Evolutionary conservation across 2,329 filamentous ascomycete genomes (phyloP).

Genomic region (Endoconidiophora polonica): DNA sequence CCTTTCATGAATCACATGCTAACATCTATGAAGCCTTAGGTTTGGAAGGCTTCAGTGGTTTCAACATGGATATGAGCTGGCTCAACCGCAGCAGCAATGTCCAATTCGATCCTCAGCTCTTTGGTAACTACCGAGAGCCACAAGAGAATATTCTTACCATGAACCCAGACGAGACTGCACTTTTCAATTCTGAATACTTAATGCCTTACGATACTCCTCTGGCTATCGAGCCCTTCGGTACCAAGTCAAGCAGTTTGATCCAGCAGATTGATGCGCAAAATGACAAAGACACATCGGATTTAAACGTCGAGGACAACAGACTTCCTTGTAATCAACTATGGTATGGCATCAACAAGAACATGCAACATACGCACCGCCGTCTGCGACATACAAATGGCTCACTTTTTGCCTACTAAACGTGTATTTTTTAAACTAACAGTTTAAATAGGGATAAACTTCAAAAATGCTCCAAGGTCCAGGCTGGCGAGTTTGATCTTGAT

Average conservation of each 20-base stretch:
- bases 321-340: conserved; percentile 12
- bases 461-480: conserved; percentile 71
- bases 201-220: conserved; percentile 59
- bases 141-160: conserved; percentile 61
- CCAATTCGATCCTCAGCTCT: conserved; percentile 79
- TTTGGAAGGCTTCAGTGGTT: conserved; percentile 7
- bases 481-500: conserved; percentile 85
- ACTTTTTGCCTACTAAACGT: not conserved
- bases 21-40: conserved; percentile 11
- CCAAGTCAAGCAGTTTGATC: conserved; percentile 6
- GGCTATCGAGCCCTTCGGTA: conserved; percentile 11
- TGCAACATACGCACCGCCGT: too few species aligned
- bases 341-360: conserved; percentile 4
- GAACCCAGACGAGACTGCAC: conserved; percentile 8
- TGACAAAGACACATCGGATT: conserved; percentile 40
- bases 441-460: conserved; percentile 62
- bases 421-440: conserved; percentile 3
- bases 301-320: conserved; percentile 42
- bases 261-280: conserved; percentile 20
- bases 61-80: conserved; percentile 46
- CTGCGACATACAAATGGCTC: too few species aligned
- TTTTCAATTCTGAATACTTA: conserved; percentile 60
- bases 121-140: conserved; percentile 81
- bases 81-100: conserved; percentile 66
- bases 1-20: conserved; percentile 10